A percentile compares a stretch with the other conserved stretches of the same genome.
Evolutionary conservation across 805 yeast genomes (phyloP).

Genomic region (Kluyveromyces dobzhanskii): DNA sequence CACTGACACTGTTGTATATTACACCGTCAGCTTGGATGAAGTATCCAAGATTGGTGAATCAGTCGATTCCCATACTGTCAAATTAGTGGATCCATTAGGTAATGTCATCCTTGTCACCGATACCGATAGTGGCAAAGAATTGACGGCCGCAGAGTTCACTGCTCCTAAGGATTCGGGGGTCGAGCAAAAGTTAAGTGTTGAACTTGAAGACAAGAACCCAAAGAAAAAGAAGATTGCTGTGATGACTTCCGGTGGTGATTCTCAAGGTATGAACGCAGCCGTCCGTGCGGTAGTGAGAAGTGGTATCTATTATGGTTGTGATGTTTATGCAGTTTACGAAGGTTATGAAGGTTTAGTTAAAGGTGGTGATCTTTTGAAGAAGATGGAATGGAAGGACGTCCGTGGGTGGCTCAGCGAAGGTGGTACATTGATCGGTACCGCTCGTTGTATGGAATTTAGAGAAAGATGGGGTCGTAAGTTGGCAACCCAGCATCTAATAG

Average conservation of each 20-base stretch:
- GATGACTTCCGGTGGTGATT: conserved; percentile 98
- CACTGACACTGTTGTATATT: conserved; percentile 29
- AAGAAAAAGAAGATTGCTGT: conserved; percentile 57
- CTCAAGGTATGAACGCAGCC: conserved; percentile 97
- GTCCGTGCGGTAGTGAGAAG: conserved; percentile 94
- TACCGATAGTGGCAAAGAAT: not conserved
- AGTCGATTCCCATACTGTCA: conserved; percentile 21
- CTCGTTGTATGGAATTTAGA: conserved; percentile 78
- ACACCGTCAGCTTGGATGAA: conserved; percentile 32
- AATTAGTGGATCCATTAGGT: conserved; percentile 55
- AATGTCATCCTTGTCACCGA: conserved; percentile 32
- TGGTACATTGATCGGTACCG: conserved; percentile 95
- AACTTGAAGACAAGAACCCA: not conserved
- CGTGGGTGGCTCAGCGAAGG: conserved; percentile 90
- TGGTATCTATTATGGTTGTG: conserved; percentile 81
- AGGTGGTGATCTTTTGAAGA: conserved; percentile 72
- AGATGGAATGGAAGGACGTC: conserved; percentile 89
- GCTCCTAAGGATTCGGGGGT: not conserved
- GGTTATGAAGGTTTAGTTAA: conserved; percentile 90
- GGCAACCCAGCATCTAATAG: conserved; percentile 79
- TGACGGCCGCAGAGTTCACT: not conserved
- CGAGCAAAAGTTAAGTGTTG: not conserved
- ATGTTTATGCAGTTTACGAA: conserved; percentile 84
- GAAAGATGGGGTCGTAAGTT: conserved; percentile 77
- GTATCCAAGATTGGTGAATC: conserved; percentile 19